A percentile compares a stretch with the other conserved stretches of the same genome.
Evolutionary conservation across 2,329 filamentous ascomycete species (phyloP).

Genomic region (Aspergillus hortae): DNA sequence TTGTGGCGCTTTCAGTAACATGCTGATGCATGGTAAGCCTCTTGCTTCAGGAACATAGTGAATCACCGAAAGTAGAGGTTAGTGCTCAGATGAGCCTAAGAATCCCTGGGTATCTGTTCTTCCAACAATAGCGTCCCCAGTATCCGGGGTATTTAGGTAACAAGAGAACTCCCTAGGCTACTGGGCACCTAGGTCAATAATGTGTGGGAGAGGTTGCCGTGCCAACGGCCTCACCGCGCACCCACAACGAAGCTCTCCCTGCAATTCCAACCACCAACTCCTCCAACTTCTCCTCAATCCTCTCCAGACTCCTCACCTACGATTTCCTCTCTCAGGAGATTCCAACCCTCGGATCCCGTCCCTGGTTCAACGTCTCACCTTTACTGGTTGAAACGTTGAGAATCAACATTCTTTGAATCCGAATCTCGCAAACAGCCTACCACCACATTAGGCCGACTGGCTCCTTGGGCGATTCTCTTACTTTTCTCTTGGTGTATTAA

Average conservation of each 20-base stretch:
- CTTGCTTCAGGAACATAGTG: too few species aligned
- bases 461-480: background rate
- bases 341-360: constrained; percentile 2
- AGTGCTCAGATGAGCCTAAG: background rate
- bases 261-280: background rate
- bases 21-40: too few species aligned
- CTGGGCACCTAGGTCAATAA: background rate
- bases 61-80: background rate
- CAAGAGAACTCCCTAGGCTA: too few species aligned
- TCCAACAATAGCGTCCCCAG: too few species aligned
- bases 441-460: background rate
- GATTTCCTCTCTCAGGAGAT: constrained; percentile 1
- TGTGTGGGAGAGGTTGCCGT: constrained; percentile 18
- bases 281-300: background rate
- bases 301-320: background rate
- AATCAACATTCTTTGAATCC: background rate
- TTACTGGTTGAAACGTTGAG: background rate
- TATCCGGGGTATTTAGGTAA: too few species aligned
- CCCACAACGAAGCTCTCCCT: constrained; percentile 5
- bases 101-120: too few species aligned
- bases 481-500: background rate
- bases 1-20: too few species aligned
- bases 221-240: constrained; percentile 20
- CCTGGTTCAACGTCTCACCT: background rate
- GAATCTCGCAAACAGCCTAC: background rate